Evolutionary conservation across 345 rosid genomes (phyloP), one percentile per base, ranked within the genome.

Genomic region (Eucalyptus urophylla): DNA sequence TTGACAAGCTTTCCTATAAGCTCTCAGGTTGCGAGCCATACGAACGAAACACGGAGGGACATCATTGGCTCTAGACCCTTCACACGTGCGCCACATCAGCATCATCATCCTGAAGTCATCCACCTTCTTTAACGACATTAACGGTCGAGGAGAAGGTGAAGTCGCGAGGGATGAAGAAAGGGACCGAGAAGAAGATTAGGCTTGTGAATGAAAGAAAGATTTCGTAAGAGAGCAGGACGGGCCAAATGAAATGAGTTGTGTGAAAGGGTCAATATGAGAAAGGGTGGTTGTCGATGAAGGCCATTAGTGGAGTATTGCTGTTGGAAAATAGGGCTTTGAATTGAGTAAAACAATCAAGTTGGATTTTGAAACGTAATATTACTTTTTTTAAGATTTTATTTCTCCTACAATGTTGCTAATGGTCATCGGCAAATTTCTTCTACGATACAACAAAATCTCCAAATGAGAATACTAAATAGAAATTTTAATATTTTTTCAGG

Each of bases 391-490:
- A 0, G 0, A 0, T 17, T 50, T 15, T 51, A 51, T 51, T 3
- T 51, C 1, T 17, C 3, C 2, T 17, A 51, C 22, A 51, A 51
- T 51, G 0, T 51, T 51, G 4, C 0, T 51, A 7, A 51, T 51
- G 22, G 9, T 51, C 0, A 51, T 3, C 0, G 0, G 4, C 9
- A 51, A 51, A 3, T 51, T 51, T 51, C 1, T 51, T 51, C 1
- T 17, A 0, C 1, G 6, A 51, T 51, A 51, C 0, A 51, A 51
- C 0, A 51, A 7, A 51, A 0, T 51, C 0, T 51, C 4, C 4
- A 0, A 17, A 51, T 17, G 0, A 51, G 1, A 51, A 17, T 3
- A 51, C 0, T 51, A 17, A 0, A 51, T 17, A 51, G 1, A 0
- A 17, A 51, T 51, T 51, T 4, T 50, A 50, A 0, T 50, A 50